Conservation (phyloP, 352 stramenopile genomes). For the Pythium sp. region DNA sequence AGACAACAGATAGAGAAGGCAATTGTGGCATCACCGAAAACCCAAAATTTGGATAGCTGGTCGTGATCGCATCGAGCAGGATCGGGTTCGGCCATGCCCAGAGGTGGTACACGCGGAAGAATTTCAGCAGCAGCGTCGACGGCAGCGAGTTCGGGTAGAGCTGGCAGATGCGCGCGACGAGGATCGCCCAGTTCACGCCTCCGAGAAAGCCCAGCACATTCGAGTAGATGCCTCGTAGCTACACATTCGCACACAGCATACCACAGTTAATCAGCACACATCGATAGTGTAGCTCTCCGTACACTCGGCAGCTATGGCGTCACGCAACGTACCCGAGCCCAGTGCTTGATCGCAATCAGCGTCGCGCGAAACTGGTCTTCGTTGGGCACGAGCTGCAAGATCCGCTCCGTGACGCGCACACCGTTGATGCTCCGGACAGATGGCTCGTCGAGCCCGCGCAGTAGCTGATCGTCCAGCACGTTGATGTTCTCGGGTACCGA, state of each 20-base stretch:
- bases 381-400: conserved; percentile 90
- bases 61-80: conserved; percentile 60
- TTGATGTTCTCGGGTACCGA: conserved; percentile 65
- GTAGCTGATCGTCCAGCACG: conserved; percentile 73
- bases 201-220: conserved; percentile 98
- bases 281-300: background rate
- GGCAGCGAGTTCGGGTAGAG: conserved; percentile 86
- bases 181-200: conserved; percentile 98
- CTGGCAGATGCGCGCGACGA: conserved; percentile 95
- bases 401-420: conserved; percentile 93
- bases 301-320: background rate
- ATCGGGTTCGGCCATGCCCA: conserved; percentile 97
- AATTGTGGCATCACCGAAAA: conserved; percentile 54
- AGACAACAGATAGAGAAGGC: background rate
- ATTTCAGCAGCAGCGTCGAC: conserved; percentile 88
- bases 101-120: conserved; percentile 94
- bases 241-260: background rate
- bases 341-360: conserved; percentile 90
- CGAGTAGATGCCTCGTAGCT: conserved; percentile 96
- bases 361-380: conserved; percentile 86
- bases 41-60: conserved; percentile 44
- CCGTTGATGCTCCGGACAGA: conserved; percentile 94
- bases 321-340: conserved; percentile 61
- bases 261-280: background rate
- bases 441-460: conserved; percentile 91